Conservation (phyloP, 768 basidiomycete species). For the Termitomyces sp. region DNA sequence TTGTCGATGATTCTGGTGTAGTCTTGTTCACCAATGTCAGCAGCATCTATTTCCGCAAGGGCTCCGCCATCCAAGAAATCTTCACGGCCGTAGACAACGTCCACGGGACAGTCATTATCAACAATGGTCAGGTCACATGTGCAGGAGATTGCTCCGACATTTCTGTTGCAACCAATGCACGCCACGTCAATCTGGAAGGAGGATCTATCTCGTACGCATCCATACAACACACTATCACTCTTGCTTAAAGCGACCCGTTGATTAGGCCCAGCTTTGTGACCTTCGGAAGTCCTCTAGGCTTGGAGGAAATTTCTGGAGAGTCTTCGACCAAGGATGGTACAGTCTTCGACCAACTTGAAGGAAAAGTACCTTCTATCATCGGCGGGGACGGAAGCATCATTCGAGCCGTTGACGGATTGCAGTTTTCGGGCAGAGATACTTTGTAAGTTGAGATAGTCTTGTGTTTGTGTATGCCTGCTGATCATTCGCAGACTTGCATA, state of each 20-base stretch:
- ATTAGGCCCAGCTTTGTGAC: conserved; percentile 53
- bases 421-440: conserved; percentile 62
- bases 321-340: conserved; percentile 65
- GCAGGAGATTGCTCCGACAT: conserved; percentile 24
- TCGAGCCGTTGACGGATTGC: conserved; percentile 64
- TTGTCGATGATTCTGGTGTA: conserved; percentile 18
- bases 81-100: conserved; percentile 15
- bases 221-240: background rate
- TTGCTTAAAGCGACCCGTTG: background rate
- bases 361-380: conserved; percentile 41
- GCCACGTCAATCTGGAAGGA: conserved; percentile 58
- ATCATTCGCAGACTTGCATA: conserved; percentile 51
- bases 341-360: conserved; percentile 46
- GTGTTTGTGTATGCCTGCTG: background rate
- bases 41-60: conserved; percentile 33
- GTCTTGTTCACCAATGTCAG: conserved; percentile 64
- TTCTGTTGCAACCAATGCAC: conserved; percentile 13
- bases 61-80: conserved; percentile 24
- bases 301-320: conserved; percentile 65
- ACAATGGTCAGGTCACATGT: conserved; percentile 49
- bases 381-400: conserved; percentile 46
- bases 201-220: conserved; percentile 46
- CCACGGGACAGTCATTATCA: conserved; percentile 31
- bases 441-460: conserved; percentile 41
- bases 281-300: conserved; percentile 67